A percentile compares a stretch with the other conserved stretches of the same genome.
Conservation (phyloP, 257 asterid genomes). For the Verbascum thapsus region DNA sequence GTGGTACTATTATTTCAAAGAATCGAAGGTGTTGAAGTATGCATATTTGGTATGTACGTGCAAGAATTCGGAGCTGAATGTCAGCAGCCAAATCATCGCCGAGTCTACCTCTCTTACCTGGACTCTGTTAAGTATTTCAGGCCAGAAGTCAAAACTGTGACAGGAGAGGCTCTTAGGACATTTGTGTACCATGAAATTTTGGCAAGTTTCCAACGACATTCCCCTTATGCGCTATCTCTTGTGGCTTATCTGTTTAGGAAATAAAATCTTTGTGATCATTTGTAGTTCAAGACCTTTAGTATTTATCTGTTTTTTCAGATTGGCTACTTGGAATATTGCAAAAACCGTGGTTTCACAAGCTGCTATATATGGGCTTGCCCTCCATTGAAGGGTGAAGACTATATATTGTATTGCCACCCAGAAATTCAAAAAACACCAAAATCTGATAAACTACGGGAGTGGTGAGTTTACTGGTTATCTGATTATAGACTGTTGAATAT, state of each 20-base stretch:
- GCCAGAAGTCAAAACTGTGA: slow-evolving; percentile 86
- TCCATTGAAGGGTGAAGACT: slow-evolving; percentile 97
- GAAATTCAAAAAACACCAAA: slow-evolving; percentile 99
- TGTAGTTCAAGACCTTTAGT: slow-evolving; percentile 8
- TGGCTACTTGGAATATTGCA: slow-evolving; percentile 95
- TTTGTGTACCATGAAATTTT: slow-evolving; percentile 96
- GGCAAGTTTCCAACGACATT: slow-evolving; percentile 52
- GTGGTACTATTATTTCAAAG: slow-evolving; percentile 86
- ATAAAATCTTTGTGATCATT: slow-evolving; percentile 9
- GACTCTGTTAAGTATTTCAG: slow-evolving; percentile 98
- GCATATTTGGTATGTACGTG: slow-evolving; percentile 97
- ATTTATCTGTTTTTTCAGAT: slow-evolving; percentile 54
- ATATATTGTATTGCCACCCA: slow-evolving; percentile 96
- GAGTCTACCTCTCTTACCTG: slow-evolving; percentile 96
- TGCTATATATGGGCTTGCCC: slow-evolving; percentile 99
- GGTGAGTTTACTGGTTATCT: slow-evolving; percentile 53
- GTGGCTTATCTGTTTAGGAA: slow-evolving; percentile 18
- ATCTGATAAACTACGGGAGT: slow-evolving; percentile 97
- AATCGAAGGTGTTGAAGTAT: slow-evolving; percentile 98
- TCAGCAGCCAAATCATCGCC: slow-evolving; percentile 93
- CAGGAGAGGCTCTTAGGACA: slow-evolving; percentile 99
- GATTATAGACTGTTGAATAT: slow-evolving; percentile 16
- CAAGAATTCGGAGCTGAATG: slow-evolving; percentile 99
- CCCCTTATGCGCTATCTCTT: slow-evolving; percentile 13
- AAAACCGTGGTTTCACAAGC: slow-evolving; percentile 92